These are phyloP conservation scores for Trichoderma sp. DNA, from an alignment of 2,329 filamentous ascomycete species.

Conservation along the genomic window DNA sequence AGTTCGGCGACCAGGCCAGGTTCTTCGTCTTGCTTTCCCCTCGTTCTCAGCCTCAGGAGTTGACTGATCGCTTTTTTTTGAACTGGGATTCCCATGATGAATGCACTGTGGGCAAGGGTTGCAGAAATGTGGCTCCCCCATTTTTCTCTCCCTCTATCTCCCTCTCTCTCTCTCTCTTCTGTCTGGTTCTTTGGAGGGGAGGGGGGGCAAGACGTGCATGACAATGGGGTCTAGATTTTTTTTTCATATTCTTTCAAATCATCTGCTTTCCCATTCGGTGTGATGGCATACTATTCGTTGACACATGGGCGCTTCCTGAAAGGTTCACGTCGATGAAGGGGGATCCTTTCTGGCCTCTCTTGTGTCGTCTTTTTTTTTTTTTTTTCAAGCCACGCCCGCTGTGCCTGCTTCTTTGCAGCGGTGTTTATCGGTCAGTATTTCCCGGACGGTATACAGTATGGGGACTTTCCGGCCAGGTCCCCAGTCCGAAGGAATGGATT, in stretches of 20 bases:
- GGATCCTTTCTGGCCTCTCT: not conserved
- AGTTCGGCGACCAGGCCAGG: not conserved
- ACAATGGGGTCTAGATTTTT: slow-evolving; percentile 6
- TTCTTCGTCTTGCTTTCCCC: not conserved
- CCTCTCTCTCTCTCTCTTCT: not conserved
- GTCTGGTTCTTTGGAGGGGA: not conserved
- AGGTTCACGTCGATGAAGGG: not conserved
- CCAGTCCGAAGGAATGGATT: not conserved
- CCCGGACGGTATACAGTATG: not conserved
- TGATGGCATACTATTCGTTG: not conserved
- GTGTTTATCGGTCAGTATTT: not conserved
- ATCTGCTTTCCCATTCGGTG: not conserved
- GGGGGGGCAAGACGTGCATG: slow-evolving; percentile 14
- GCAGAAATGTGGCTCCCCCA: not conserved
- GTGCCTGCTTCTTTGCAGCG: not conserved
- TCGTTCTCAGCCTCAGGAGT: slow-evolving; percentile 10
- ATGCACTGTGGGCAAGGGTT: slow-evolving; percentile 6
- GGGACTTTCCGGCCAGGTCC: not conserved
- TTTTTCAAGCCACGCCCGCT: not conserved
- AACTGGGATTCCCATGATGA: not conserved
- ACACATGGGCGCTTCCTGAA: not conserved
- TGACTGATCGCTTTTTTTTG: slow-evolving; percentile 14
- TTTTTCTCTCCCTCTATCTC: not conserved
- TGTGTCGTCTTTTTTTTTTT: not conserved
- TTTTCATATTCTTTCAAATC: not conserved